Conservation (phyloP, 2,329 filamentous ascomycete genomes). For the Colletotrichum destructivum region DNA sequence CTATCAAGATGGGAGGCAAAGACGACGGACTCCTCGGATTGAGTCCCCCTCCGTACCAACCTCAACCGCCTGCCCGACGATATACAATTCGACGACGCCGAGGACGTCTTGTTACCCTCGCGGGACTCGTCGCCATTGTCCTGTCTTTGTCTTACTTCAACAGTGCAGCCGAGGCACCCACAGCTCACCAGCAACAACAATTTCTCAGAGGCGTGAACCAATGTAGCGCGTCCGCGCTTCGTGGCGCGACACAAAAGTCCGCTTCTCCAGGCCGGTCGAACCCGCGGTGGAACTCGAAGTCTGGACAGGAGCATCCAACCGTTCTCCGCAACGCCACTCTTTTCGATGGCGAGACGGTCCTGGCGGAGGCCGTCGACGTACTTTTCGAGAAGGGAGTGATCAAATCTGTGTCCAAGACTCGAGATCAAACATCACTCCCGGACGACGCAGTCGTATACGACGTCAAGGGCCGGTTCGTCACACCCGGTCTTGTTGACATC, state of each 20-base stretch:
- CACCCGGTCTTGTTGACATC: conserved; percentile 61
- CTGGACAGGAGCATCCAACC: conserved; percentile 40
- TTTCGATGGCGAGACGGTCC: conserved; percentile 58
- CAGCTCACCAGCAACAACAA: neutral
- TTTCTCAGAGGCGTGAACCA: neutral
- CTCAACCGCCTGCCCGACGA: neutral
- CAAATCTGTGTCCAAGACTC: conserved; percentile 2
- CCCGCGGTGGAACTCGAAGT: conserved; percentile 21
- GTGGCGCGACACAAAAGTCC: neutral
- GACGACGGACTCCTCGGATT: conserved; percentile 1
- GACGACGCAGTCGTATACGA: conserved; percentile 46
- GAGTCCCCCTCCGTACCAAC: conserved; percentile 23
- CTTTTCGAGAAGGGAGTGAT: conserved; percentile 55
- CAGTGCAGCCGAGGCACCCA: neutral
- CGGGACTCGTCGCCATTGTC: neutral
- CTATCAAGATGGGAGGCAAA: conserved; percentile 9
- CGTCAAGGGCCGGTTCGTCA: conserved; percentile 57
- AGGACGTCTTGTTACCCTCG: neutral
- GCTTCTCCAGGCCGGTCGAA: neutral
- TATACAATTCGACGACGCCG: conserved; percentile 10
- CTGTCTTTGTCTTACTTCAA: conserved; percentile 8
- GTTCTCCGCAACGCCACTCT: conserved; percentile 58
- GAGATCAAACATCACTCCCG: conserved; percentile 13
- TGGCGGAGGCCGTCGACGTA: conserved; percentile 53
- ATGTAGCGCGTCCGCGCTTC: neutral